Evolutionary conservation across 2,329 filamentous ascomycete species (phyloP).

Genomic region (Xylaria sp.): DNA sequence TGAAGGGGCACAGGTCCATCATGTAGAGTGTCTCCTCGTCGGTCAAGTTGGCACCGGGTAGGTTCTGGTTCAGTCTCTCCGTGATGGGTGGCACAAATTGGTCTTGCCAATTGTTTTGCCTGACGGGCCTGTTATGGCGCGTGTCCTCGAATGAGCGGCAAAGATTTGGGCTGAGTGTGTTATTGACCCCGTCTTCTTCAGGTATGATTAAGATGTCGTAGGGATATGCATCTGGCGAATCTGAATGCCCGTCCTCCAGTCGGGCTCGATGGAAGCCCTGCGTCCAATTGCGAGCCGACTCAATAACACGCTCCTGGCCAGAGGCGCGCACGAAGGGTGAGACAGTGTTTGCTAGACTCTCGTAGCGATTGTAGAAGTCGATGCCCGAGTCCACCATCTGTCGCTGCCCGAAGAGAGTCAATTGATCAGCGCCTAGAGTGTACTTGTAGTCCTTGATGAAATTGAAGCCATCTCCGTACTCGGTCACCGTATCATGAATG

Average conservation of each 20-base stretch:
- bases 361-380: constrained; percentile 76
- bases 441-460: constrained; percentile 77
- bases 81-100: constrained; percentile 70
- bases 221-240: constrained; percentile 49
- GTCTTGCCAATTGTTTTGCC: constrained; percentile 60
- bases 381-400: constrained; percentile 75
- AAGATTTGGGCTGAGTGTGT: constrained; percentile 75
- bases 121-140: constrained; percentile 50
- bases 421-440: constrained; percentile 67
- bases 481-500: constrained; percentile 61
- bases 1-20: constrained; percentile 90
- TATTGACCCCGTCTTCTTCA: constrained; percentile 70
- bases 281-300: constrained; percentile 76
- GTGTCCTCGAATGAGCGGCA: constrained; percentile 73
- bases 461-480: constrained; percentile 64
- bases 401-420: constrained; percentile 68
- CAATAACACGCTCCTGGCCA: constrained; percentile 70
- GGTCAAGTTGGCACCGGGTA: constrained; percentile 69
- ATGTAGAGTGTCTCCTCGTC: constrained; percentile 66
- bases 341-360: constrained; percentile 56
- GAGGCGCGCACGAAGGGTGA: constrained; percentile 74
- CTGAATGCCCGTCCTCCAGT: constrained; percentile 41
- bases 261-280: constrained; percentile 69
- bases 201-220: constrained; percentile 68
- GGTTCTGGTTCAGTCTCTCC: constrained; percentile 67